Evolutionary conservation across 768 basidiomycete species (phyloP).

Genomic region (Tricholoma terreum): DNA sequence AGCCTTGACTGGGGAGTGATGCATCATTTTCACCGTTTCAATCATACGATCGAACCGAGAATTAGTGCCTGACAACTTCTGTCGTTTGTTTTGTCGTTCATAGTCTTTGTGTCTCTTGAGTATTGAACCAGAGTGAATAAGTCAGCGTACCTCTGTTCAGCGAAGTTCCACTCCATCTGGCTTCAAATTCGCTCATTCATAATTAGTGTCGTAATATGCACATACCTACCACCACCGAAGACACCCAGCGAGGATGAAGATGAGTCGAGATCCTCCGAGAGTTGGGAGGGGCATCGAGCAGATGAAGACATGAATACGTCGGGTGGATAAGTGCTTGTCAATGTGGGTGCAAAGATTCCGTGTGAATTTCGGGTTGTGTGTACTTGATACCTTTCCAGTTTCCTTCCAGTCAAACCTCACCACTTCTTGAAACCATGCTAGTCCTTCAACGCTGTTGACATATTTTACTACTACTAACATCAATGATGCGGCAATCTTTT

Average conservation of each 20-base stretch:
- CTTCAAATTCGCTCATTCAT: background rate
- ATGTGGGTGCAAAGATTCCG: too few species aligned
- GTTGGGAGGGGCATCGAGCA: constrained; percentile 14
- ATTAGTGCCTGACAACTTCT: constrained; percentile 50
- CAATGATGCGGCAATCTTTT: too few species aligned
- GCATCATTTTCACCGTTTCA: constrained; percentile 47
- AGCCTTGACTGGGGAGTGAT: constrained; percentile 22
- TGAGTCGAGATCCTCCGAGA: constrained; percentile 12
- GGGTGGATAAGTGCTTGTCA: too few species aligned
- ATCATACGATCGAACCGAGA: constrained; percentile 67
- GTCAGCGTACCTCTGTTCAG: background rate
- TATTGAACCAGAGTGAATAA: background rate
- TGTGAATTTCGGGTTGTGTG: too few species aligned
- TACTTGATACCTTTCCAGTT: too few species aligned
- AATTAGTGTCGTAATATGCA: background rate
- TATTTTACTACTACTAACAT: too few species aligned
- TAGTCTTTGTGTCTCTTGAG: background rate
- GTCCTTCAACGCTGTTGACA: too few species aligned
- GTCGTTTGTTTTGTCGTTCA: constrained; percentile 39
- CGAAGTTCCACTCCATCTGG: background rate
- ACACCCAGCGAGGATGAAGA: constrained; percentile 13
- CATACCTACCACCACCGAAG: constrained; percentile 17
- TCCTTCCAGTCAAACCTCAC: too few species aligned
- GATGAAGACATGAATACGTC: background rate
- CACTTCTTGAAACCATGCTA: too few species aligned